Conservation (phyloP, 495 filamentous ascomycete genomes). For the Penicillium odoratum region DNA sequence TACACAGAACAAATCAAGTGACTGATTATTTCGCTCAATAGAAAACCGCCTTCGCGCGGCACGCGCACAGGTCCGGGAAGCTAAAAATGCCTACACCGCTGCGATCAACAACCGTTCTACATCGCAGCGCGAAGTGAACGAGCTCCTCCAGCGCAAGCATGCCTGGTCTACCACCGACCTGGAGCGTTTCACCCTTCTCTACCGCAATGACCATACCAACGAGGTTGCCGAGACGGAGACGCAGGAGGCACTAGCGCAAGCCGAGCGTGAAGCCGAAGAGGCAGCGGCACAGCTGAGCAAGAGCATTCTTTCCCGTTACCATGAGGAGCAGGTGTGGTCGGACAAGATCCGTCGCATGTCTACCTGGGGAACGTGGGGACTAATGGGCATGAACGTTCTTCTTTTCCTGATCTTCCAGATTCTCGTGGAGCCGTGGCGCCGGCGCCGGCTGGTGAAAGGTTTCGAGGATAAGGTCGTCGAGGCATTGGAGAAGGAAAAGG, state of each 20-base stretch:
- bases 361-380: slow-evolving; percentile 96
- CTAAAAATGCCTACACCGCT: slow-evolving; percentile 72
- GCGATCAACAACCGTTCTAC: slow-evolving; percentile 76
- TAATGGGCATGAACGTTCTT: slow-evolving; percentile 95
- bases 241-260: slow-evolving; percentile 64
- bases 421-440: slow-evolving; percentile 91
- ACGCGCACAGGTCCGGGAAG: slow-evolving; percentile 62
- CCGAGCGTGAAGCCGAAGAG: slow-evolving; percentile 77
- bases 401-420: slow-evolving; percentile 87
- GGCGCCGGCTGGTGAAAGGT: slow-evolving; percentile 73
- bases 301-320: slow-evolving; percentile 84
- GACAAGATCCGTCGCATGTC: slow-evolving; percentile 95
- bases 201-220: slow-evolving; percentile 88
- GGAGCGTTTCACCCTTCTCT: slow-evolving; percentile 91
- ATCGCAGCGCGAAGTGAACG: slow-evolving; percentile 94
- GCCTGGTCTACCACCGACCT: slow-evolving; percentile 85
- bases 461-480: slow-evolving; percentile 78
- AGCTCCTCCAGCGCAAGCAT: slow-evolving; percentile 89
- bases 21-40: slow-evolving; percentile 20
- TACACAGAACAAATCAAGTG: background rate
- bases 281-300: slow-evolving; percentile 70
- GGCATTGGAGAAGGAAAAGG: slow-evolving; percentile 74
- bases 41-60: slow-evolving; percentile 65
- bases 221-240: slow-evolving; percentile 83
- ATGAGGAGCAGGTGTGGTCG: slow-evolving; percentile 99